These are phyloP conservation scores for Blechomonas ayalai DNA, from an alignment of 208 protist species.

Conservation along the genomic window DNA sequence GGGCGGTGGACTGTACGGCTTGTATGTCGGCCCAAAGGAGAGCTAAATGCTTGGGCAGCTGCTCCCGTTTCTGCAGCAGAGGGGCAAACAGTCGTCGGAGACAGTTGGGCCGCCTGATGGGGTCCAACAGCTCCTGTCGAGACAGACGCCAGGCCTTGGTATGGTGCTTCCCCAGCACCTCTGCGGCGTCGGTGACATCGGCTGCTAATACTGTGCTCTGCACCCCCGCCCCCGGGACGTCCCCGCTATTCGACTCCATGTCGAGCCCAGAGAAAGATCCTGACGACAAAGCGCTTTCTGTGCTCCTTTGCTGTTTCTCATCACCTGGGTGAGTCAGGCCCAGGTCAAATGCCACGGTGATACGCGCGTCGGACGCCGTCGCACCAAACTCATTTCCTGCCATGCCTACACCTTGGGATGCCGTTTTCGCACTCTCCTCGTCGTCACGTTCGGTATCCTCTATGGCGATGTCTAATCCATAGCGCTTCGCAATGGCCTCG, in stretches of 20 bases:
- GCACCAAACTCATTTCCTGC: background rate
- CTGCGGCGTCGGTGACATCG: background rate
- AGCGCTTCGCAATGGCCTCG: slow-evolving; percentile 29
- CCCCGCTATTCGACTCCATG: background rate
- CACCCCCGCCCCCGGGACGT: background rate
- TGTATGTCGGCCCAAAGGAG: slow-evolving; percentile 45
- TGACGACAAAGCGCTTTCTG: too few species aligned
- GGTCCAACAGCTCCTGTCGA: slow-evolving; percentile 43
- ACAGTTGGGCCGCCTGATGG: slow-evolving; percentile 28
- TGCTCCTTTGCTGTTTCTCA: too few species aligned
- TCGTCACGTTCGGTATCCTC: background rate
- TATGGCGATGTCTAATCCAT: slow-evolving; percentile 27
- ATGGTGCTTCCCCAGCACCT: slow-evolving; percentile 2
- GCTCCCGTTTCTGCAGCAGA: slow-evolving; percentile 26
- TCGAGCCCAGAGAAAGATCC: too few species aligned
- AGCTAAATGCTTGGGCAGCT: slow-evolving; percentile 41
- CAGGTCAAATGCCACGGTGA: slow-evolving; percentile 28
- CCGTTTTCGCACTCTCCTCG: background rate
- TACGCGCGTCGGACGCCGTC: background rate
- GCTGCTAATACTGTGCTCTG: background rate
- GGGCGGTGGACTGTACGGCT: slow-evolving; percentile 22
- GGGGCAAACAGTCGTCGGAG: slow-evolving; percentile 65
- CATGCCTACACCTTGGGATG: background rate
- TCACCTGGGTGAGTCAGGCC: too few species aligned
- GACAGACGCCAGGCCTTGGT: slow-evolving; percentile 29